phyloP scores from a whole-genome alignment of 129 eudicot genomes.

The Erigeron canadensis region DNA sequence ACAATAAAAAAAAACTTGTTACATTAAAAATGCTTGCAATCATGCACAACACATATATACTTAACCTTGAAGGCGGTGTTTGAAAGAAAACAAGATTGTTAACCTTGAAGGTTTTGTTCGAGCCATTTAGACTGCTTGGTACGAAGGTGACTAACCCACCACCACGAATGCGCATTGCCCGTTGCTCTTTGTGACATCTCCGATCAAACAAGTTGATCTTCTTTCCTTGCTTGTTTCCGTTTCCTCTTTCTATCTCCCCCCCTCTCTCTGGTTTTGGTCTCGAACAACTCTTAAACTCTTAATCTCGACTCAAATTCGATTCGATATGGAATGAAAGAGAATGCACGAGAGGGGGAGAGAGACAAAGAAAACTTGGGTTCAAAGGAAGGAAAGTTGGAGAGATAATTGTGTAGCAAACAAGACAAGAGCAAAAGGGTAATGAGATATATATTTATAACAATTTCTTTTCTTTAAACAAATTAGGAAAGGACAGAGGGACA shows the following conservation, averaged over 20 bases:
- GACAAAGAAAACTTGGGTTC: constrained; percentile 10
- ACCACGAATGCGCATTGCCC: constrained; percentile 87
- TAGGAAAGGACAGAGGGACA: constrained; percentile 18
- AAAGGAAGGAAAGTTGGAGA: constrained; percentile 36
- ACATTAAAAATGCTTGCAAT: too few relatives aligned
- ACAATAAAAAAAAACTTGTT: constrained; percentile 15
- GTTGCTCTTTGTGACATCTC: constrained; percentile 82
- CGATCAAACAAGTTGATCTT: constrained; percentile 9
- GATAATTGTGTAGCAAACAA: constrained; percentile 37
- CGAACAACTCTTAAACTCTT: constrained; percentile 6
- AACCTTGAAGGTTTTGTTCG: constrained; percentile 81
- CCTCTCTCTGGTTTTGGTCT: neutral
- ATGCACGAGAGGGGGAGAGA: constrained; percentile 16
- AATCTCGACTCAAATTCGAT: constrained; percentile 4
- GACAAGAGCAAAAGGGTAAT: constrained; percentile 34
- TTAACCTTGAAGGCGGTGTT: neutral
- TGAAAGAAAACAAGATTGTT: neutral
- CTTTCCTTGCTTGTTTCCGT: constrained; percentile 12
- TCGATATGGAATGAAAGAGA: constrained; percentile 13
- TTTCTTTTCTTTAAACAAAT: constrained; percentile 21
- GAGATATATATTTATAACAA: constrained; percentile 19
- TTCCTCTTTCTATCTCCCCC: neutral
- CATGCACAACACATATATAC: neutral
- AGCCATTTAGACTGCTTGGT: constrained; percentile 96
- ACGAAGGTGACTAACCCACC: constrained; percentile 91